Conservation (phyloP, 495 filamentous ascomycete species). For the Neurospora terricola region DNA sequence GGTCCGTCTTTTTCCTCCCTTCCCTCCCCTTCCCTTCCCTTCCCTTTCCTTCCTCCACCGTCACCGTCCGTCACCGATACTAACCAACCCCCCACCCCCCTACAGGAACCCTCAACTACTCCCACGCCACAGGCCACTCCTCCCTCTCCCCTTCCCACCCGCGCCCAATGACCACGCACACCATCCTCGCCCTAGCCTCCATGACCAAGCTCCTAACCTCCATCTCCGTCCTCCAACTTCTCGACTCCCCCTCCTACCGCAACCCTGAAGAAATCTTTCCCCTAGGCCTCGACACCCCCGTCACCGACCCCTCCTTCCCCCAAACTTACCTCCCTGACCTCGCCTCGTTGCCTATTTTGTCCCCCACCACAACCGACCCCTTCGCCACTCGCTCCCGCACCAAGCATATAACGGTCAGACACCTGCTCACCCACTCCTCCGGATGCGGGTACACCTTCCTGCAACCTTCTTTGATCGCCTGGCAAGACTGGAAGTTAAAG, state of each 20-base stretch:
- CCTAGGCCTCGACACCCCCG: slow-evolving; percentile 21
- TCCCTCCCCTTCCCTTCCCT: background rate
- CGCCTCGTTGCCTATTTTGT: slow-evolving; percentile 9
- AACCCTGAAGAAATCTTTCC: slow-evolving; percentile 9
- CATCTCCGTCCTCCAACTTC: slow-evolving; percentile 23
- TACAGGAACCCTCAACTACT: slow-evolving; percentile 20
- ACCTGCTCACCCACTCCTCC: slow-evolving; percentile 27
- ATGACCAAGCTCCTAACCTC: slow-evolving; percentile 29
- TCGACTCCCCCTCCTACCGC: slow-evolving; percentile 25
- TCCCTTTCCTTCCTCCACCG: background rate
- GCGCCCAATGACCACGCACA: slow-evolving; percentile 10
- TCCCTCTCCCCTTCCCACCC: slow-evolving; percentile 3
- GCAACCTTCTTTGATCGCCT: slow-evolving; percentile 11
- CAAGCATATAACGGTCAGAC: slow-evolving; percentile 22
- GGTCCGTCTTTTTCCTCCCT: slow-evolving; percentile 5
- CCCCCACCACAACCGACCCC: background rate
- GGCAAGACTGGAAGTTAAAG: background rate
- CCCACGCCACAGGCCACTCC: slow-evolving; percentile 8
- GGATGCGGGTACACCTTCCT: slow-evolving; percentile 23
- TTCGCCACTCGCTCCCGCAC: slow-evolving; percentile 2
- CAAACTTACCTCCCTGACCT: slow-evolving; percentile 21
- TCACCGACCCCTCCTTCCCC: slow-evolving; percentile 15
- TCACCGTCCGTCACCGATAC: background rate
- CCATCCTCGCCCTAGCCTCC: slow-evolving; percentile 22
- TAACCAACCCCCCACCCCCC: background rate